These are phyloP conservation scores for Fusarium torulosum DNA, from an alignment of 2,329 filamentous ascomycete genomes.

Conservation along the genomic window DNA sequence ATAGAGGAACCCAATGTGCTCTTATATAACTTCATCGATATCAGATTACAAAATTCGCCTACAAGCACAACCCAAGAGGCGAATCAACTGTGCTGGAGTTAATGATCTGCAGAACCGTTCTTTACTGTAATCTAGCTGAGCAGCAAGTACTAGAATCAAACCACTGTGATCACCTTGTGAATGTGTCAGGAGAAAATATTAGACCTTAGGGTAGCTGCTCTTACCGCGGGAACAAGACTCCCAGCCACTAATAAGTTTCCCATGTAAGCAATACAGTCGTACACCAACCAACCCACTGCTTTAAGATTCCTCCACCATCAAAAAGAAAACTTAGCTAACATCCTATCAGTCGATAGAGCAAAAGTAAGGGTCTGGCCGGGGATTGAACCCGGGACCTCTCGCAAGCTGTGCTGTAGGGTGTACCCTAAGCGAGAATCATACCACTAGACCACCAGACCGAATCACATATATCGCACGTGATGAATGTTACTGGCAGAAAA, in stretches of 20 bases:
- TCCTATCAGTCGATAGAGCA: conserved; percentile 39
- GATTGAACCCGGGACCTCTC: conserved; percentile 63
- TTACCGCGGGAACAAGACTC: neutral
- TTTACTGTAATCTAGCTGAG: too few relatives aligned
- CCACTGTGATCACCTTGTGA: too few relatives aligned
- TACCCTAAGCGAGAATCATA: conserved; percentile 40
- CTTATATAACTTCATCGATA: too few relatives aligned
- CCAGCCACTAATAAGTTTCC: too few relatives aligned
- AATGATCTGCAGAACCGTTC: too few relatives aligned
- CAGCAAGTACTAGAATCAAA: too few relatives aligned
- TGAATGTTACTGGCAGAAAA: neutral
- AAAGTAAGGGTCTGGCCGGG: conserved; percentile 58
- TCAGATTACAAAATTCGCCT: too few relatives aligned
- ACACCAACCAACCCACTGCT: too few relatives aligned
- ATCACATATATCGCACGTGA: conserved; percentile 56
- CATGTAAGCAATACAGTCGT: too few relatives aligned
- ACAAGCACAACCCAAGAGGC: too few relatives aligned
- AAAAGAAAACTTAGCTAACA: neutral
- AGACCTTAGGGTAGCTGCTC: neutral
- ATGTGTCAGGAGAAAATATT: neutral
- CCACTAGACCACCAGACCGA: conserved; percentile 48
- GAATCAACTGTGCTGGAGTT: too few relatives aligned
- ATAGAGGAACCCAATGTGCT: too few relatives aligned
- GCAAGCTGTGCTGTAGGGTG: conserved; percentile 52
- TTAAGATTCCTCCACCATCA: conserved; percentile 41